Evolutionary conservation across 768 basidiomycete genomes (phyloP).

Genomic region (Strobilomyces echinocephalus): DNA sequence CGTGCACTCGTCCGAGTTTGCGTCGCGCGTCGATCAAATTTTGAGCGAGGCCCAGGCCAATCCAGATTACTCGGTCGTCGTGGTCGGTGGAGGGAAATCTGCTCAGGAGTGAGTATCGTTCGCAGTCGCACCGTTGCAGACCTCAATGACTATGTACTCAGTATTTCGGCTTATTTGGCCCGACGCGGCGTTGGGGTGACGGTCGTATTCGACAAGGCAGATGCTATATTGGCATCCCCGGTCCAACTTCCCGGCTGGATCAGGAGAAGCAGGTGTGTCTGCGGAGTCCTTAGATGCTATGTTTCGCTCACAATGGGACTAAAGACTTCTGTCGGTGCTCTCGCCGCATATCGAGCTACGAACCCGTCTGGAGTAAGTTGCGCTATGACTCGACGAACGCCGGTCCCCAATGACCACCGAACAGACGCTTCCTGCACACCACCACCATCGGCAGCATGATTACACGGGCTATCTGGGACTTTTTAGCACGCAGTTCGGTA

Average conservation of each 20-base stretch:
- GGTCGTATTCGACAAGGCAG: slow-evolving; percentile 48
- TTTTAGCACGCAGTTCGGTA: slow-evolving; percentile 39
- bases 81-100: slow-evolving; percentile 65
- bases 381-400: too few relatives aligned
- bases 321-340: slow-evolving; percentile 45
- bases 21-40: slow-evolving; percentile 38
- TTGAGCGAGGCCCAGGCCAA: slow-evolving; percentile 23
- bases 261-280: slow-evolving; percentile 52
- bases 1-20: slow-evolving; percentile 50
- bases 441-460: slow-evolving; percentile 54
- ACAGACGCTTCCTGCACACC: slow-evolving; percentile 54
- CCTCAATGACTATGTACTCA: slow-evolving; percentile 22
- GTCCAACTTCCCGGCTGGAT: slow-evolving; percentile 49
- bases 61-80: slow-evolving; percentile 34
- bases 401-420: slow-evolving; percentile 13
- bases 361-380: slow-evolving; percentile 49
- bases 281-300: neutral
- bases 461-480: slow-evolving; percentile 44
- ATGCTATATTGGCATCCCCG: slow-evolving; percentile 45
- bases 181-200: slow-evolving; percentile 44
- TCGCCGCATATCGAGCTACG: slow-evolving; percentile 45
- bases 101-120: slow-evolving; percentile 46
- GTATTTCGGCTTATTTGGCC: slow-evolving; percentile 47
- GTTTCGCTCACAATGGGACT: neutral
- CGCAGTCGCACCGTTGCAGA: neutral